Conservation (phyloP, 805 yeast genomes). For the Starmerella etchellsii region DNA sequence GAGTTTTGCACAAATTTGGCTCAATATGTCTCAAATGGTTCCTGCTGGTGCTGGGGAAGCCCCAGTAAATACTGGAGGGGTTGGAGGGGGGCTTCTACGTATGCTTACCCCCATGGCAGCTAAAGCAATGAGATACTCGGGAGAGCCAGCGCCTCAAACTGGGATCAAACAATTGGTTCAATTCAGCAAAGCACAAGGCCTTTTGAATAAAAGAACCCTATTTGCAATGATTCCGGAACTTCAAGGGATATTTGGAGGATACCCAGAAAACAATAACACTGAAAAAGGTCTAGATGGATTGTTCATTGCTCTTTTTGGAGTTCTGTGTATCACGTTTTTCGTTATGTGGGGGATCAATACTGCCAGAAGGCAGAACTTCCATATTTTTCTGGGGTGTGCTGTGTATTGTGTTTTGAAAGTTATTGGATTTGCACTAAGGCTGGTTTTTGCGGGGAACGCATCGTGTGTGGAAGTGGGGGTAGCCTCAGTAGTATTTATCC, state of each 20-base stretch:
- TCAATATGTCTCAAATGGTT: too few relatives aligned
- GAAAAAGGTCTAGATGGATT: constrained; percentile 53
- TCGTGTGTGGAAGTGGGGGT: constrained; percentile 39
- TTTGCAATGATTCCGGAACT: constrained; percentile 23
- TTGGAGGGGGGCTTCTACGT: constrained; percentile 10
- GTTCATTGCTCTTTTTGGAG: constrained; percentile 40
- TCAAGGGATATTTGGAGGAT: constrained; percentile 43
- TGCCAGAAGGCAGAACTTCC: constrained; percentile 48
- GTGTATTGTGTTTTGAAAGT: constrained; percentile 42
- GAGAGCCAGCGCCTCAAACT: constrained; percentile 21
- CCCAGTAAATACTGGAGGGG: too few relatives aligned
- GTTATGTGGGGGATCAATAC: constrained; percentile 37
- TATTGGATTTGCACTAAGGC: constrained; percentile 47
- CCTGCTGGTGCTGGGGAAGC: too few relatives aligned
- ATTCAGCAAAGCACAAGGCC: constrained; percentile 12
- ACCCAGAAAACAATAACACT: constrained; percentile 24
- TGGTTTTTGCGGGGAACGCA: constrained; percentile 46
- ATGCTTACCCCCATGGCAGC: constrained; percentile 18
- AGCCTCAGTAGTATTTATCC: constrained; percentile 42
- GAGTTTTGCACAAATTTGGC: too few relatives aligned
- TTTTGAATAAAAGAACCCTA: constrained; percentile 14
- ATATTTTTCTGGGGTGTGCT: constrained; percentile 40
- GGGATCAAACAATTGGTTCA: constrained; percentile 21
- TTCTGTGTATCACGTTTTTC: constrained; percentile 38
- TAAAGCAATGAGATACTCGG: constrained; percentile 10